Evolutionary conservation across 441 rosid species (phyloP), one percentile per base, ranked within the genome.

Genomic region (Gossypium trilobum): DNA sequence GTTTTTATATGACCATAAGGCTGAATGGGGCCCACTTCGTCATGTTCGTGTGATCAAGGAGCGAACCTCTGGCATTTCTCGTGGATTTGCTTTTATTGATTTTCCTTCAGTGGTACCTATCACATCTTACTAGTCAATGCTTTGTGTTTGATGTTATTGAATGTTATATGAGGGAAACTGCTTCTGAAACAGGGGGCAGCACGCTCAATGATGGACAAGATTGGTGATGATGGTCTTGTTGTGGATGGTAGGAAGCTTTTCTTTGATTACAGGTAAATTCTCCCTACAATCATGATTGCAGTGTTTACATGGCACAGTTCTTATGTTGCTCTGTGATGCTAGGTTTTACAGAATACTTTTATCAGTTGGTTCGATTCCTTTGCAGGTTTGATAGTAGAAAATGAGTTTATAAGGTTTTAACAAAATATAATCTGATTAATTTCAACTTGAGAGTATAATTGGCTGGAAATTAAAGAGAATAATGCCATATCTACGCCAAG

Each of bases 1-100:
- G 52, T 70, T 72, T 51, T 25, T 17, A 9, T 72, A 46, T 78
- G 55, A 72, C 74, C 67, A 22, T 4, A 14, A 94, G 99, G 96
- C 91, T 80, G 96, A 90, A 73, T 94, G 97, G 97, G 99, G 94
- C 64, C 99, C 97, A 5, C 91, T 94, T 83, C 87, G 95, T 33
- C 83, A 89, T 85, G 97, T 92, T 13, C 97, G 97, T 58, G 90
- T 94, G 64, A 92, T 94, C 77, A 93, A 89, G 77, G 99, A 94
- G 82, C 81, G 91, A 77, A 81, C 73, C 82, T 89, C 96, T 70
- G 99, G 99, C 62, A 60, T 87, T 71, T 91, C 99, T 63, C 97
- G 96, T 72, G 97, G 99, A 72, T 90, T 92, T 86, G 97, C 99
- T 61, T 94, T 94, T 78, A 82, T 94, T 67, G 97, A 92, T 81